Percentiles rank a stretch among this genome's conserved stretches.
Evolutionary conservation across 345 rosid genomes (phyloP).

Genomic region (Eutrema yunnanense): DNA sequence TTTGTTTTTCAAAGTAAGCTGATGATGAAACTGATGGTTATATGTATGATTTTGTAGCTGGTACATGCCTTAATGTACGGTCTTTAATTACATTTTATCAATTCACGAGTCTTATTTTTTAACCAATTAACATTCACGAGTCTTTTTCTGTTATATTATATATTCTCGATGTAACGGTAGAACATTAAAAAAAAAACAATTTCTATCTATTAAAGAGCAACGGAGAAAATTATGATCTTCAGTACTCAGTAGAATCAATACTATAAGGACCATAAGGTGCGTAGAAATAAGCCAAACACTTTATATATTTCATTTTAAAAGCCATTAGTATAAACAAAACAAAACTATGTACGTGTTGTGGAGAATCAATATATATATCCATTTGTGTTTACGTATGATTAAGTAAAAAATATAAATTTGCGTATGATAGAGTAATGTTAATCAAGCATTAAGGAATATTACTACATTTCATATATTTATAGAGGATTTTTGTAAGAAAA

Average conservation of each 20-base stretch:
- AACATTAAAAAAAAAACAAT: neutral
- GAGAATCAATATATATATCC: neutral
- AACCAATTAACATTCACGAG: neutral
- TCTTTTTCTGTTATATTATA: neutral
- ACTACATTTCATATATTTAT: neutral
- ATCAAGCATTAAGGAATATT: neutral
- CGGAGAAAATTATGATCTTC: neutral
- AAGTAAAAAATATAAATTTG: neutral
- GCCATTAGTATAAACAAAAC: neutral
- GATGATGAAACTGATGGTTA: conserved; percentile 12
- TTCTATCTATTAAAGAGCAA: neutral
- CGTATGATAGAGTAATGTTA: neutral
- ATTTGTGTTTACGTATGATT: neutral
- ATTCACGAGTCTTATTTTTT: neutral
- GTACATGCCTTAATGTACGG: conserved; percentile 31
- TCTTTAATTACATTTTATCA: conserved; percentile 7
- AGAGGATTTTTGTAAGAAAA: neutral
- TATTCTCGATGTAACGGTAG: conserved; percentile 22
- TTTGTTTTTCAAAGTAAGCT: neutral
- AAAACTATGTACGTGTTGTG: neutral
- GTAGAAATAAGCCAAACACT: neutral
- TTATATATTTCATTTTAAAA: neutral
- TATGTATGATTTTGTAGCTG: conserved; percentile 11
- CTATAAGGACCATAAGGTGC: neutral
- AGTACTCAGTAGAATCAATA: neutral